phyloP scores from a whole-genome alignment of 352 stramenopile genomes.

The Globisporangium okanoganense region DNA sequence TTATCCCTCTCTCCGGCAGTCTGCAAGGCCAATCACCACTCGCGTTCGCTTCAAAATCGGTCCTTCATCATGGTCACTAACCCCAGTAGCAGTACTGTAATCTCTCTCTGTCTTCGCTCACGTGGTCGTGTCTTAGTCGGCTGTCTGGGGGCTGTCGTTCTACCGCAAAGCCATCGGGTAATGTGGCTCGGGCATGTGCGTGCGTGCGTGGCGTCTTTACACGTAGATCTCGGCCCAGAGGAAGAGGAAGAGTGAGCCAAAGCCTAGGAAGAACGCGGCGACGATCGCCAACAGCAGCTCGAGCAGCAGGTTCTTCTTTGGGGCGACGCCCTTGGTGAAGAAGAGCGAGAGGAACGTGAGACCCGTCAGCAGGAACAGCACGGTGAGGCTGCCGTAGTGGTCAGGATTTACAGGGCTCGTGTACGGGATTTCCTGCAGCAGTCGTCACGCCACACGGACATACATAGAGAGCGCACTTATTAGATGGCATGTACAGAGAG shows the following conservation, averaged over 20 bases:
- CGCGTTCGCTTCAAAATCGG: slow-evolving; percentile 3
- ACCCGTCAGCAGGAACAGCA: slow-evolving; percentile 53
- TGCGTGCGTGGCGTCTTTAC: slow-evolving; percentile 23
- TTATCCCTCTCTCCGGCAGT: neutral
- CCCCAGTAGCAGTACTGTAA: neutral
- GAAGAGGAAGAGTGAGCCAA: slow-evolving; percentile 84
- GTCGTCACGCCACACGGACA: neutral
- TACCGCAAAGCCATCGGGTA: neutral
- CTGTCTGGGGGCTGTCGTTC: neutral
- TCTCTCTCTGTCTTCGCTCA: neutral
- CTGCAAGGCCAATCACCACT: neutral
- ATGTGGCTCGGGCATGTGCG: neutral
- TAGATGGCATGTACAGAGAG: no score
- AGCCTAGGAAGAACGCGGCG: slow-evolving; percentile 68
- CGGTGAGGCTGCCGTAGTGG: slow-evolving; percentile 61
- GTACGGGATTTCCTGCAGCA: slow-evolving; percentile 74
- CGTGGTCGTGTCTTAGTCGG: neutral
- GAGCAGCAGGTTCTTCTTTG: slow-evolving; percentile 74
- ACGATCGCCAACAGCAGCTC: slow-evolving; percentile 68
- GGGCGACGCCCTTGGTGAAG: slow-evolving; percentile 71
- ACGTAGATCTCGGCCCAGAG: slow-evolving; percentile 89
- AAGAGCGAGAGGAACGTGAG: slow-evolving; percentile 80
- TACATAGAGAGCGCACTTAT: neutral
- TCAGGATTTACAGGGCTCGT: slow-evolving; percentile 72
- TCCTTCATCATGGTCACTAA: neutral